Evolutionary conservation across 768 basidiomycete genomes (phyloP), one percentile per base, ranked within the genome.

Genomic region (Baorangia bicolor): DNA sequence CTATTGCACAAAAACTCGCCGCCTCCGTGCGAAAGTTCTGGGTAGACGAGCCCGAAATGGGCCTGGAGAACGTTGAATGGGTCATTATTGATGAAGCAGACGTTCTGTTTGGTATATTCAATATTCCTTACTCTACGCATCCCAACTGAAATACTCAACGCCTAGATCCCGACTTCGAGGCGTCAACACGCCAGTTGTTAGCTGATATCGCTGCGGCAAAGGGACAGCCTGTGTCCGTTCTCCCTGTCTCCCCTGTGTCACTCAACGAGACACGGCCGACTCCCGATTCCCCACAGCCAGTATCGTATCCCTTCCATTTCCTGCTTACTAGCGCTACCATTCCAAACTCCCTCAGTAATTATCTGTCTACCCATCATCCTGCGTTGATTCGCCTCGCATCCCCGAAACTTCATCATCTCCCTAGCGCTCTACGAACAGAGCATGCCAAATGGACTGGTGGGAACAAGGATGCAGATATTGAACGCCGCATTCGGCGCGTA

Each of bases 21-120:
- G 64, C 68, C 50, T 25, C 47, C 21, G 49, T 31, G 38, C 66
- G 66, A 21, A 68, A 69, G 70, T 81, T 59, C 57, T 76, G 70
- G 77, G 78, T 61, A 62, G 77, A 77, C 21, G 74, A 78, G 43
- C 78, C 83, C 5, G 78, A 85, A 64, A 79, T 91, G 73, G 79
- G 84, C 2, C 71, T 93, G 23, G 79, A 78, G 49, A 80, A 83
- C 46, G 75, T 95, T 2, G 92, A 96, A 64, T 96, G 92, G 92
- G 87, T 96, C 7, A 78, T 95, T 4, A 75, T 96, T 2, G 94
- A 97, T 57, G 94, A 97, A 66, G 94, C 94, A 0, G 94, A 96
- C 67, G 84, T 97, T 46, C 75, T 95, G 13, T 87, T 96, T 50
- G 92, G 94, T 91, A 59, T 47, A 81, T 71, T 41, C 10, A 3